These are phyloP conservation scores for Clarireedia monteithiana DNA, from an alignment of 2,329 filamentous ascomycete genomes.

Conservation along the genomic window DNA sequence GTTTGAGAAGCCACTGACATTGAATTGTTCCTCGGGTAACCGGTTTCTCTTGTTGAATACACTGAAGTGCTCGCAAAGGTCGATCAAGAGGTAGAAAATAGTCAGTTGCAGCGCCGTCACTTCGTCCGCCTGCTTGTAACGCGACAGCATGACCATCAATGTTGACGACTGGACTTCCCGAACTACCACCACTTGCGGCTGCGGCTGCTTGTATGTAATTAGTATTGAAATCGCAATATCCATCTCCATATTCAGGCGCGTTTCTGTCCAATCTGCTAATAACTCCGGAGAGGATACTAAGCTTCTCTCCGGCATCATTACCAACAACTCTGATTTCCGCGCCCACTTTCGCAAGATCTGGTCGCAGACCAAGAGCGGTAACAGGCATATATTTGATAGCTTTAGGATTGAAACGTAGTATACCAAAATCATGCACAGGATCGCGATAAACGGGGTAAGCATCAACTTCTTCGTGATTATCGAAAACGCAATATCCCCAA, in stretches of 20 bases:
- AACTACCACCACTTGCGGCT: slow-evolving; percentile 92
- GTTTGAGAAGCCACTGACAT: slow-evolving; percentile 93
- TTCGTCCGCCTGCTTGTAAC: slow-evolving; percentile 85
- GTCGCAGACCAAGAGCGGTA: slow-evolving; percentile 68
- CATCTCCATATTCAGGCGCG: slow-evolving; percentile 94
- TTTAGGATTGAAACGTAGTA: slow-evolving; percentile 90
- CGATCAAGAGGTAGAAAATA: slow-evolving; percentile 94
- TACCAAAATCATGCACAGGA: slow-evolving; percentile 96
- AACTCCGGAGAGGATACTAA: slow-evolving; percentile 94
- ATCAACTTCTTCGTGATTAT: slow-evolving; percentile 96
- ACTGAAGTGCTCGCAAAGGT: slow-evolving; percentile 77
- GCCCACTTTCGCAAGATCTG: slow-evolving; percentile 82
- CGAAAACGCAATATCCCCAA: slow-evolving; percentile 97
- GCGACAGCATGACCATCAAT: slow-evolving; percentile 88
- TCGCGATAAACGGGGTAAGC: slow-evolving; percentile 96
- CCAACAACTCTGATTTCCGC: slow-evolving; percentile 94
- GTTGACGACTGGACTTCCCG: slow-evolving; percentile 96
- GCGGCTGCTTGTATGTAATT: slow-evolving; percentile 98
- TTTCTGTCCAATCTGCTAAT: slow-evolving; percentile 95
- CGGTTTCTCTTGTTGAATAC: slow-evolving; percentile 66
- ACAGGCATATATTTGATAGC: slow-evolving; percentile 97
- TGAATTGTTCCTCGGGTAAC: slow-evolving; percentile 95
- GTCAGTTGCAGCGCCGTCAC: slow-evolving; percentile 92
- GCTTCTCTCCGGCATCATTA: slow-evolving; percentile 97
- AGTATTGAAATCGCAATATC: slow-evolving; percentile 94